A percentile compares a stretch with the other conserved stretches of the same genome.
These are phyloP conservation scores for Penicillium ucsense DNA, from an alignment of 495 filamentous ascomycete species.

Conservation along the genomic window DNA sequence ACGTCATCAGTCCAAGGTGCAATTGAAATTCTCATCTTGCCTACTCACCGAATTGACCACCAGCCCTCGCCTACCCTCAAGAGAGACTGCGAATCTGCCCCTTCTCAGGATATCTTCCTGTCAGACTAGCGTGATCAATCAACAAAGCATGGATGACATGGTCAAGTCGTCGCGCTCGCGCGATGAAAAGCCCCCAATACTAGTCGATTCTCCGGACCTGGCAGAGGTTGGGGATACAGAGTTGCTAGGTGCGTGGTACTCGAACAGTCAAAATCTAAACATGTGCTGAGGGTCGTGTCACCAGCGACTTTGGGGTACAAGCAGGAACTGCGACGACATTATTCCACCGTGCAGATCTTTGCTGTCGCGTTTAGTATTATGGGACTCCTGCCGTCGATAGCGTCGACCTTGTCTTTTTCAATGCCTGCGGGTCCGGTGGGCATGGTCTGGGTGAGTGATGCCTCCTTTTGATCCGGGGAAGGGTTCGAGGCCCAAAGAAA, in stretches of 20 bases:
- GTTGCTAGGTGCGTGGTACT: constrained; percentile 17
- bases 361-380: constrained; percentile 67
- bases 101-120: no score
- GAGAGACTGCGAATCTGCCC: no score
- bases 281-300: no score
- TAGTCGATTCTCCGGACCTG: constrained; percentile 2
- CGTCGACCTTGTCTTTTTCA: constrained; percentile 53
- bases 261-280: no score
- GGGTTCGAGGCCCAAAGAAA: no score
- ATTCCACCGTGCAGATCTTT: constrained; percentile 57
- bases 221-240: constrained; percentile 19
- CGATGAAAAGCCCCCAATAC: not conserved
- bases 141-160: constrained; percentile 8
- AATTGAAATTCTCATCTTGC: no score
- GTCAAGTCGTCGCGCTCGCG: constrained; percentile 3
- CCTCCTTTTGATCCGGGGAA: no score
- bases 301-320: constrained; percentile 50
- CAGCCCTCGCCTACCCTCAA: no score
- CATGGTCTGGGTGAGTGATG: constrained; percentile 51
- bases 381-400: constrained; percentile 62
- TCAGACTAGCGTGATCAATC: no score
- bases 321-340: constrained; percentile 59
- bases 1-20: no score
- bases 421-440: constrained; percentile 58
- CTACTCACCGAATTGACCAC: no score